These are phyloP conservation scores for Bipolaris gigantea DNA, from an alignment of 2,329 filamentous ascomycete species.

Conservation along the genomic window DNA sequence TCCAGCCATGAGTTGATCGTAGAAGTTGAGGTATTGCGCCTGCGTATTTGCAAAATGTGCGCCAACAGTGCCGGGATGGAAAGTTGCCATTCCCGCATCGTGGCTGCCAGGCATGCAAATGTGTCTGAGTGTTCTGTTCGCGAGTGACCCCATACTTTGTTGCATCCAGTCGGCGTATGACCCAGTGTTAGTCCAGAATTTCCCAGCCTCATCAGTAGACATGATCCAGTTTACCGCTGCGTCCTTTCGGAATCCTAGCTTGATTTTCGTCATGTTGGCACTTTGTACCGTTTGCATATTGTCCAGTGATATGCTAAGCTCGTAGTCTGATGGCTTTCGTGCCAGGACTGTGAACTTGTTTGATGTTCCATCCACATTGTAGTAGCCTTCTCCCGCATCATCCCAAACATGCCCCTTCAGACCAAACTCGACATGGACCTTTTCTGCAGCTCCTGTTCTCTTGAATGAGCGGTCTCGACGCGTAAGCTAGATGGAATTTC, in stretches of 20 bases:
- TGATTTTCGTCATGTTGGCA: conserved; percentile 33
- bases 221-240: conserved; percentile 44
- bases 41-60: conserved; percentile 49
- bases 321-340: conserved; percentile 34
- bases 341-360: conserved; percentile 38
- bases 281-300: conserved; percentile 39
- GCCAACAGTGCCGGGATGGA: conserved; percentile 45
- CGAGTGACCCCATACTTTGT: conserved; percentile 42
- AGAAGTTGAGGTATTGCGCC: conserved; percentile 51
- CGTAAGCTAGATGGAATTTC: not conserved
- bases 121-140: conserved; percentile 49
- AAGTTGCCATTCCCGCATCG: conserved; percentile 54
- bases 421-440: conserved; percentile 40
- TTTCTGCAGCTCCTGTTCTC: conserved; percentile 29
- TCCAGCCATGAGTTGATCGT: conserved; percentile 51
- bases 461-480: not conserved
- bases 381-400: conserved; percentile 43
- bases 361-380: conserved; percentile 32
- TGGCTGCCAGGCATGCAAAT: conserved; percentile 55
- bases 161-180: conserved; percentile 48
- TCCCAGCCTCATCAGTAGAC: conserved; percentile 39
- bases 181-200: conserved; percentile 43
- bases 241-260: conserved; percentile 43
- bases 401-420: conserved; percentile 31
- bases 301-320: conserved; percentile 37